These are phyloP conservation scores for Sporothrix globosa DNA, from an alignment of 2,329 filamentous ascomycete species.

Conservation along the genomic window DNA sequence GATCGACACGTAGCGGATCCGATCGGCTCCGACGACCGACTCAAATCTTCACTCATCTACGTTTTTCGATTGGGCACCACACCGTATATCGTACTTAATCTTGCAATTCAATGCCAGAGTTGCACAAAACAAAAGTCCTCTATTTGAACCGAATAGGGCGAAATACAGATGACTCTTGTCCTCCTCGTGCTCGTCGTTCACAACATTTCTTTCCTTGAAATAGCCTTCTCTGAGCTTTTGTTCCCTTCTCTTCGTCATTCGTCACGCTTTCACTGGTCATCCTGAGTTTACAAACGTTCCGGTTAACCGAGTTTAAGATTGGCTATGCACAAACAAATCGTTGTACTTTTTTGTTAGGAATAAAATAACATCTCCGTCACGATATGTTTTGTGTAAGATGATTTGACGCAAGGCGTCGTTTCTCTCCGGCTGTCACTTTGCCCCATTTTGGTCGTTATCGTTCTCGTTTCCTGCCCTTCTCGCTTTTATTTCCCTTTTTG, in stretches of 20 bases:
- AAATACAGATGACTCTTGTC: background rate
- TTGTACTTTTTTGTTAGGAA: background rate
- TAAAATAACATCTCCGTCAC: background rate
- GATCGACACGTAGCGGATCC: background rate
- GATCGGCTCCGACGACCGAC: background rate
- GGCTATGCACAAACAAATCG: background rate
- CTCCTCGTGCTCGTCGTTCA: background rate
- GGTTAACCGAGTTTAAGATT: background rate
- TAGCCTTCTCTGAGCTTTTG: background rate
- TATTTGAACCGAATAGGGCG: background rate
- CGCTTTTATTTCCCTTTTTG: slow-evolving; percentile 23
- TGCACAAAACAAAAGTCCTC: background rate
- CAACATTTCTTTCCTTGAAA: background rate
- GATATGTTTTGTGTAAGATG: background rate
- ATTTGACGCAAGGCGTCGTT: background rate
- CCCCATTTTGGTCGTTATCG: background rate
- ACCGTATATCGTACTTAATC: background rate
- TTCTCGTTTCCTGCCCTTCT: slow-evolving; percentile 25
- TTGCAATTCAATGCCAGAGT: background rate
- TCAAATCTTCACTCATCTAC: too few relatives aligned
- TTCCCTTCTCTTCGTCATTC: background rate
- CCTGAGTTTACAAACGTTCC: background rate
- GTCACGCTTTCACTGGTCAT: background rate
- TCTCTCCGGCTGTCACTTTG: too few relatives aligned
- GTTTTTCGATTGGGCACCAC: background rate